Conservation (phyloP, 768 basidiomycete genomes). For the Boletus reticuloceps region DNA sequence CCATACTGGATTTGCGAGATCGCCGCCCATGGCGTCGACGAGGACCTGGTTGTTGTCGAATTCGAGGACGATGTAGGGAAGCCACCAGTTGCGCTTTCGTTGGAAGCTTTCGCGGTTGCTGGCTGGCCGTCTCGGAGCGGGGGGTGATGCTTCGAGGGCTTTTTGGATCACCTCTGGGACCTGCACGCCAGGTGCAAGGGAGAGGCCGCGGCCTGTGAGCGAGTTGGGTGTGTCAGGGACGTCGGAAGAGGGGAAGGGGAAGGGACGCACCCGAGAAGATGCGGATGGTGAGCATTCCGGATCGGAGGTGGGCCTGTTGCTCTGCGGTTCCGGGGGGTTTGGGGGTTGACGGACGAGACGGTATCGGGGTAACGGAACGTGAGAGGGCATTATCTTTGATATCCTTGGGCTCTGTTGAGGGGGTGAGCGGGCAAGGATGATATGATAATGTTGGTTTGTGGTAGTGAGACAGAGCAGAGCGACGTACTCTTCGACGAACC, state of each 20-base stretch:
- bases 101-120: slow-evolving; percentile 90
- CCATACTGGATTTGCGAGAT: slow-evolving; percentile 87
- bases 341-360: slow-evolving; percentile 79
- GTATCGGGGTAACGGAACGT: slow-evolving; percentile 77
- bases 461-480: background rate
- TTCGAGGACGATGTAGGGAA: slow-evolving; percentile 96
- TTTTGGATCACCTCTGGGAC: slow-evolving; percentile 85
- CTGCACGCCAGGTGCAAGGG: slow-evolving; percentile 71
- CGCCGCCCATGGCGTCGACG: slow-evolving; percentile 95
- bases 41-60: slow-evolving; percentile 98
- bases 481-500: slow-evolving; percentile 37
- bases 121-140: slow-evolving; percentile 51
- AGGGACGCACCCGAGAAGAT: slow-evolving; percentile 80
- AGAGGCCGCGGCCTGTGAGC: slow-evolving; percentile 67
- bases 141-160: slow-evolving; percentile 64
- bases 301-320: slow-evolving; percentile 58
- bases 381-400: slow-evolving; percentile 69
- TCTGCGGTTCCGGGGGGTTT: slow-evolving; percentile 53
- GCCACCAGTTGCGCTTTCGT: slow-evolving; percentile 89
- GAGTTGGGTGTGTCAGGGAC: slow-evolving; percentile 5
- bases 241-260: background rate
- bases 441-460: background rate
- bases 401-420: slow-evolving; percentile 60
- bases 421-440: background rate
- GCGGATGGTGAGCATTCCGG: slow-evolving; percentile 91